Base-by-base conservation (phyloP, 805 yeast species). In the Maudiozyma turicensis region DNA sequence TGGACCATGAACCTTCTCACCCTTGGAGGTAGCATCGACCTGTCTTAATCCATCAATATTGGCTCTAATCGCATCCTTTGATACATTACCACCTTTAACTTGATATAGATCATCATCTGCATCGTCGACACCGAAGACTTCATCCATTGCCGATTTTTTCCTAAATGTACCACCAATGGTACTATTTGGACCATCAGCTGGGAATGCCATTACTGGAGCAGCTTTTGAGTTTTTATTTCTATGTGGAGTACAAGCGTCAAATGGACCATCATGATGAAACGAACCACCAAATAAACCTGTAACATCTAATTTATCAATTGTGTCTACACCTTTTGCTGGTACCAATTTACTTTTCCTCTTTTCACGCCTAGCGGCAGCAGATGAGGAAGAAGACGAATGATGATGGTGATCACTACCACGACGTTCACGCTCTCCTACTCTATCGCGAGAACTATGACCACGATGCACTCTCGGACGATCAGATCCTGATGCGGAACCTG, bases 211-310 rank as follows among this genome's bases (percentile, higher is more conserved):
- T 13, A 93, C 96, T 5, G 99, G 99, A 0, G 97, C 95, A 43
- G 80, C 81, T 61, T 72, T 75, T 15, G 74, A 72, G 54, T 78
- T 74, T 69, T 84, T 86, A 68, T 93, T 93, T 65, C 98, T 81
- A 66, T 87, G 96, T 7, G 99, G 98, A 3, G 95, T 86, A 67
- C 98, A 91, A 1, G 99, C 99, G 65, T 93, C 99, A 65, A 93
- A 93, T 13, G 99, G 99, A 10, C 99, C 99, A 69, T 93, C 99
- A 67, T 93, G 98, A 67, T 93, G 99, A 75, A 93, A 93, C 2
- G 95, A 87, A 14, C 88, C 87, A 29, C 96, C 97, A 64, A 86
- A 90, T 53, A 90, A 76, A 1, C 96, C 97, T 10, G 97, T 90
- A 44, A 91, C 99, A 66, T 93, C 99, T 60, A 93, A 74, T 67